Percentiles rank a stretch among this genome's conserved stretches.
Conservation (phyloP, 768 basidiomycete genomes). For the Ramaria sp. region DNA sequence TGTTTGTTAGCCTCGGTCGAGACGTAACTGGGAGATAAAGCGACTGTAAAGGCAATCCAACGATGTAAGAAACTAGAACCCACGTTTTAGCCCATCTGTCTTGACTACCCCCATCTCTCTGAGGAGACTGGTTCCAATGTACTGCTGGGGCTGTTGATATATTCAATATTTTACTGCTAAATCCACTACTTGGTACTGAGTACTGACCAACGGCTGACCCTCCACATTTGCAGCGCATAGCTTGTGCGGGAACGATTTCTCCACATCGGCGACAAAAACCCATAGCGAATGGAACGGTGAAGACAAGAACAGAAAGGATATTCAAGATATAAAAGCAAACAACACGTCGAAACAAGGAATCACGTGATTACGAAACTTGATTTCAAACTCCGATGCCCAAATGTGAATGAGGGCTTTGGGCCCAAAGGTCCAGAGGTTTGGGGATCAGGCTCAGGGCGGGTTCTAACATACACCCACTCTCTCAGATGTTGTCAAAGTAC, state of each 20-base stretch:
- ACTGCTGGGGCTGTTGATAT: constrained; percentile 48
- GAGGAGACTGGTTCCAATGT: constrained; percentile 43
- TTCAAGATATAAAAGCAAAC: background rate
- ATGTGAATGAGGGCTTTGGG: too few species aligned
- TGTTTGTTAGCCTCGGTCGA: constrained; percentile 1
- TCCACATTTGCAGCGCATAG: constrained; percentile 64
- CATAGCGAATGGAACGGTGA: constrained; percentile 33
- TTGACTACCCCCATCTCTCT: constrained; percentile 28
- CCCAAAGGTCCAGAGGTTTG: too few species aligned
- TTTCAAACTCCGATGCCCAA: too few species aligned
- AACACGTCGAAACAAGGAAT: background rate
- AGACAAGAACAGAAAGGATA: background rate
- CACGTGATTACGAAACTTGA: background rate
- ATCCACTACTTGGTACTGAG: constrained; percentile 5
- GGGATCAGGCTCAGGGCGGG: too few species aligned
- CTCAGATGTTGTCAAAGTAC: constrained; percentile 56
- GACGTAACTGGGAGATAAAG: background rate
- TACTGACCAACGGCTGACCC: constrained; percentile 67
- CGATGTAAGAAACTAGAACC: constrained; percentile 34
- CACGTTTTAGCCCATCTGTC: constrained; percentile 81
- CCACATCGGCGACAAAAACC: constrained; percentile 82
- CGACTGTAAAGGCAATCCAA: constrained; percentile 17
- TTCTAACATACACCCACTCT: constrained; percentile 59
- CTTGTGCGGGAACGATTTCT: constrained; percentile 54
- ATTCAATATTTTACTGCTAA: background rate